Evolutionary conservation across 1,284 basidiomycete genomes (phyloP).

Genomic region (Meripilus lineatus): DNA sequence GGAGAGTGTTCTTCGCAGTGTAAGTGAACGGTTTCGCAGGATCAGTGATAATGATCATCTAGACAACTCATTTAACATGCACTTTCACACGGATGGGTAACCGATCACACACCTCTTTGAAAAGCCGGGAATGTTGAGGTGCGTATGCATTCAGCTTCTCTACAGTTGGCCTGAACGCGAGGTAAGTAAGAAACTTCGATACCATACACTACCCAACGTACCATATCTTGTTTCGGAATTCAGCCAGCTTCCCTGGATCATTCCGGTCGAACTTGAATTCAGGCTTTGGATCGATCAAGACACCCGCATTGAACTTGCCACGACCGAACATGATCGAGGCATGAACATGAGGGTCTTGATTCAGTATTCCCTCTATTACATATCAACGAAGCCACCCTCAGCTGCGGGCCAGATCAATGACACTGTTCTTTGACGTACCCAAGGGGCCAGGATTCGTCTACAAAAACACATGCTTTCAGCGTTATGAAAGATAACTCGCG

Average conservation of each 20-base stretch:
- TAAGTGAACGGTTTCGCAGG: constrained; percentile 31
- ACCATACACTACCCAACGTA: constrained; percentile 8
- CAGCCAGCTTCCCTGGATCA: constrained; percentile 17
- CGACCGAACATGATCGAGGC: constrained; percentile 34
- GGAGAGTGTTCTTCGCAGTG: constrained; percentile 31
- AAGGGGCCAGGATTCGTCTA: constrained; percentile 29
- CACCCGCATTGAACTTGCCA: constrained; percentile 37
- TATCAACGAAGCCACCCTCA: constrained; percentile 13
- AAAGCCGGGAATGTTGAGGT: constrained; percentile 37
- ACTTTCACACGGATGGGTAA: background rate
- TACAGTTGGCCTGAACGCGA: constrained; percentile 29
- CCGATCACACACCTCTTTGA: constrained; percentile 25
- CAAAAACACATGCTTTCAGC: background rate
- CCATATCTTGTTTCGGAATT: constrained; percentile 32
- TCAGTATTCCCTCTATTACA: constrained; percentile 32
- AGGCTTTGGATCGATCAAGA: constrained; percentile 35
- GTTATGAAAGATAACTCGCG: background rate
- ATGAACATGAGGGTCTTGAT: constrained; percentile 30
- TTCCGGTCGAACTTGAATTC: constrained; percentile 27
- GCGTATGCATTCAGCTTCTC: constrained; percentile 35
- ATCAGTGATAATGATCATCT: constrained; percentile 32
- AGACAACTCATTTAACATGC: too few species aligned
- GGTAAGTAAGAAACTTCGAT: background rate
- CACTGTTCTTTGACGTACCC: constrained; percentile 11
- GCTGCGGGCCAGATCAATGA: constrained; percentile 15